phyloP scores from a whole-genome alignment of 2,329 filamentous ascomycete species.

The Tolypocladium paradoxum region DNA sequence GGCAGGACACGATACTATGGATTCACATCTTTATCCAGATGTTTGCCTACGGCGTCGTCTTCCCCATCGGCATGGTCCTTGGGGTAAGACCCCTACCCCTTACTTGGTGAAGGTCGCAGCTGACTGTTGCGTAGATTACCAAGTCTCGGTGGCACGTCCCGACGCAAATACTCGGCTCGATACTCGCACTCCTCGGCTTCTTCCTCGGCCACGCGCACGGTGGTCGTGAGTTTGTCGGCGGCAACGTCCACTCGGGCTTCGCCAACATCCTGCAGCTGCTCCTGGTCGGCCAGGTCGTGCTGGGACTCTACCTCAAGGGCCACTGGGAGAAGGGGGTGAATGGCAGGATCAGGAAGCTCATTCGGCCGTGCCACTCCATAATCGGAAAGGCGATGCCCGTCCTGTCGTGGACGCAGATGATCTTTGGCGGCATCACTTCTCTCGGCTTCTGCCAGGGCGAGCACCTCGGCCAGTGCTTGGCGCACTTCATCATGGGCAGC shows the following conservation, averaged over 20 bases:
- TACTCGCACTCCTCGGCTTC: constrained; percentile 73
- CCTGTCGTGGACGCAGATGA: constrained; percentile 82
- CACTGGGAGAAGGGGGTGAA: constrained; percentile 81
- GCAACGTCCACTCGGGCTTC: constrained; percentile 73
- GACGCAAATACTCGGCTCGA: constrained; percentile 63
- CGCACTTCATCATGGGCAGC: constrained; percentile 98
- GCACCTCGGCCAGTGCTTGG: constrained; percentile 82
- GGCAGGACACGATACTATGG: constrained; percentile 76
- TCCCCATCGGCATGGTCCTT: constrained; percentile 89
- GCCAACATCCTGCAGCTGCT: constrained; percentile 72
- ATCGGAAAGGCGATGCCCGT: constrained; percentile 82
- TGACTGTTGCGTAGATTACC: constrained; percentile 49
- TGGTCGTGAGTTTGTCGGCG: constrained; percentile 68
- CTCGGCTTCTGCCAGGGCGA: constrained; percentile 89
- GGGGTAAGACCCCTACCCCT: constrained; percentile 49
- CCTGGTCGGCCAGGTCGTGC: constrained; percentile 61
- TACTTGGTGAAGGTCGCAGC: neutral
- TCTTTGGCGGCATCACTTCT: constrained; percentile 88
- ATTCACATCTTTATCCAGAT: constrained; percentile 84
- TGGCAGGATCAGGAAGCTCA: constrained; percentile 60
- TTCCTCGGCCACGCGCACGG: constrained; percentile 86
- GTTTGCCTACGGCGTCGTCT: constrained; percentile 81
- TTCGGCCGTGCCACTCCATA: constrained; percentile 66
- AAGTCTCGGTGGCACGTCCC: constrained; percentile 93
- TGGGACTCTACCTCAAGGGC: constrained; percentile 80